Percentiles rank a stretch among this genome's conserved stretches.
Evolutionary conservation across 169 alveolate genomes (phyloP).

Genomic region (Amoebophrya sp.): DNA sequence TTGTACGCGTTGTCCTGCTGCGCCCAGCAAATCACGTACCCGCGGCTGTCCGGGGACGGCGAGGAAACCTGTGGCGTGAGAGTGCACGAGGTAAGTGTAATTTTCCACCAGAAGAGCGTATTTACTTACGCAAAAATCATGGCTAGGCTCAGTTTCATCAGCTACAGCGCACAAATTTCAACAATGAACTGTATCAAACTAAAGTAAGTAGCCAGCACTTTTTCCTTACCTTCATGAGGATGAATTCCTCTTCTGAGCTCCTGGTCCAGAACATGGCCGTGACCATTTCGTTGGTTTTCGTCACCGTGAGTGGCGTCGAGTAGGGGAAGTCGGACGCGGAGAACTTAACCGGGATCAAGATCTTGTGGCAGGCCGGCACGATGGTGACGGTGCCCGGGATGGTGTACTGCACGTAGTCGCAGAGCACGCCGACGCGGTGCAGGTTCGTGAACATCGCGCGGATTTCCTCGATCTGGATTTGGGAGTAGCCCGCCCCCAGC

Average conservation of each 20-base stretch:
- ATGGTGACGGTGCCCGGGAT: not conserved
- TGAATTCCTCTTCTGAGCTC: not conserved
- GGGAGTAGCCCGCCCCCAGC: not conserved
- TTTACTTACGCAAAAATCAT: no score
- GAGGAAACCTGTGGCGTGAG: no score
- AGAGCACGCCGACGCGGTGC: not conserved
- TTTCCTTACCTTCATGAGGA: not conserved
- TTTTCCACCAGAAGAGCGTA: no score
- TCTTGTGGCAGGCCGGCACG: not conserved
- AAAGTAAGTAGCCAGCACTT: no score
- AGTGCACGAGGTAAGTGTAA: no score
- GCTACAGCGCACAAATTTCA: no score
- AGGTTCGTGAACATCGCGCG: not conserved
- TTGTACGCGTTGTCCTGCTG: not conserved
- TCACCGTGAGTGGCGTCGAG: not conserved
- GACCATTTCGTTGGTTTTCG: not conserved
- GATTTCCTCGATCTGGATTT: not conserved
- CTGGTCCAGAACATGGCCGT: not conserved
- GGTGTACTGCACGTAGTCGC: not conserved
- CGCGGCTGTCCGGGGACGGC: not conserved
- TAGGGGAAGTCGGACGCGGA: not conserved
- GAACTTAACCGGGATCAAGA: not conserved
- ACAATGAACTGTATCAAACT: no score
- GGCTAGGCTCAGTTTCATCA: no score
- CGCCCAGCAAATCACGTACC: conserved; percentile 22